Conservation (phyloP, 768 basidiomycete species). For the Cystobasidium tubakii region DNA sequence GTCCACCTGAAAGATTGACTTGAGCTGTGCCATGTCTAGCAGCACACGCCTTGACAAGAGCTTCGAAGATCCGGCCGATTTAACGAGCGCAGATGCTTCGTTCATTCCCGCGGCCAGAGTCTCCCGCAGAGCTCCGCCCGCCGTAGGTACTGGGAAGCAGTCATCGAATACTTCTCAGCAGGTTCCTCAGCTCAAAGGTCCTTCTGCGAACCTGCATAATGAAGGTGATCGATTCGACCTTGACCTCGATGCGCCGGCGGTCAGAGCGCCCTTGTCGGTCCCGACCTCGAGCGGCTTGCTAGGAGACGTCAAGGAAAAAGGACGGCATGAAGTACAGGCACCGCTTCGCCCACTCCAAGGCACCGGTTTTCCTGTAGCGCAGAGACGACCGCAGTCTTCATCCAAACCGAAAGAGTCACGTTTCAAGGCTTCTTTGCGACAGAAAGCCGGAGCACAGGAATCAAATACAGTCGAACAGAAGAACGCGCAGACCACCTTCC, state of each 20-base stretch:
- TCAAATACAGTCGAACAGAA: background rate
- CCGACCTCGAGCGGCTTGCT: background rate
- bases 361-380: slow-evolving; percentile 22
- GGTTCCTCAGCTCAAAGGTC: background rate
- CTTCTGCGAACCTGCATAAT: background rate
- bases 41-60: too few relatives aligned
- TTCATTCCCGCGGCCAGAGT: slow-evolving; percentile 4
- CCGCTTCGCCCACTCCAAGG: background rate
- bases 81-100: background rate
- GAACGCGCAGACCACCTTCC: background rate
- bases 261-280: background rate
- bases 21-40: too few relatives aligned
- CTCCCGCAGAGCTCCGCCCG: background rate
- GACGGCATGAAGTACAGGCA: background rate
- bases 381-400: background rate
- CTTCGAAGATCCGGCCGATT: background rate
- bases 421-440: background rate
- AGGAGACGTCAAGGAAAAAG: slow-evolving; percentile 5
- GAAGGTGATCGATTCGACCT: slow-evolving; percentile 20
- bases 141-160: background rate
- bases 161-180: background rate
- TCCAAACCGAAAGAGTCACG: background rate
- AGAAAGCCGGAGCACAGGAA: background rate
- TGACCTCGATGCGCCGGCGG: slow-evolving; percentile 5
- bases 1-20: too few relatives aligned